phyloP scores from a whole-genome alignment of 352 stramenopile species.

The Globisporangium apiculatum region DNA sequence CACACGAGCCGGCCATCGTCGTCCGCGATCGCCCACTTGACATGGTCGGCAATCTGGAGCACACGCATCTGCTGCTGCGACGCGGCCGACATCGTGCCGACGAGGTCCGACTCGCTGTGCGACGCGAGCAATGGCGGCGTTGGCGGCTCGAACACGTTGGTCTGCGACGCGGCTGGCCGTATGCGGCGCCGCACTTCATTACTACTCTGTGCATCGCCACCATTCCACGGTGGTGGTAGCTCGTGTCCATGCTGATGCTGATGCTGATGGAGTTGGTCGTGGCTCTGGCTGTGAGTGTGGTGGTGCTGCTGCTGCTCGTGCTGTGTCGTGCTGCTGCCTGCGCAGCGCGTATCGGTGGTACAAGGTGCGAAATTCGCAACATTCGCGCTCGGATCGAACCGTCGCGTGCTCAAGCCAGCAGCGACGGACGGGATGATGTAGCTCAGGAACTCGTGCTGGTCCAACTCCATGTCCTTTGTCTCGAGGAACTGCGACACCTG shows the following conservation, averaged over 20 bases:
- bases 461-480: constrained; percentile 78
- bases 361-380: constrained; percentile 4
- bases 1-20: constrained; percentile 55
- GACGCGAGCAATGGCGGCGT: constrained; percentile 13
- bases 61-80: constrained; percentile 39
- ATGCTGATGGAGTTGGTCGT: constrained; percentile 6
- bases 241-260: constrained; percentile 11
- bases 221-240: constrained; percentile 4
- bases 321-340: background rate
- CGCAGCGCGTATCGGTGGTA: constrained; percentile 5
- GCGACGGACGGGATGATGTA: constrained; percentile 80
- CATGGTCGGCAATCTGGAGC: constrained; percentile 44
- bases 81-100: constrained; percentile 16
- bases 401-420: constrained; percentile 48
- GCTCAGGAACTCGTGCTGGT: constrained; percentile 72
- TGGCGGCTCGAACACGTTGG: constrained; percentile 7
- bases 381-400: constrained; percentile 15
- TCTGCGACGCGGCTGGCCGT: constrained; percentile 9
- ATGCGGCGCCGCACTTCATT: constrained; percentile 2
- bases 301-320: background rate
- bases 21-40: constrained; percentile 31
- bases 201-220: background rate
- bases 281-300: constrained; percentile 21
- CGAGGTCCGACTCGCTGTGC: constrained; percentile 36
- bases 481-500: constrained; percentile 75